Percentiles rank a stretch among this genome's conserved stretches.
These are phyloP conservation scores for Gloeopeniophorella convolvens DNA, from an alignment of 768 basidiomycete species.

Conservation along the genomic window DNA sequence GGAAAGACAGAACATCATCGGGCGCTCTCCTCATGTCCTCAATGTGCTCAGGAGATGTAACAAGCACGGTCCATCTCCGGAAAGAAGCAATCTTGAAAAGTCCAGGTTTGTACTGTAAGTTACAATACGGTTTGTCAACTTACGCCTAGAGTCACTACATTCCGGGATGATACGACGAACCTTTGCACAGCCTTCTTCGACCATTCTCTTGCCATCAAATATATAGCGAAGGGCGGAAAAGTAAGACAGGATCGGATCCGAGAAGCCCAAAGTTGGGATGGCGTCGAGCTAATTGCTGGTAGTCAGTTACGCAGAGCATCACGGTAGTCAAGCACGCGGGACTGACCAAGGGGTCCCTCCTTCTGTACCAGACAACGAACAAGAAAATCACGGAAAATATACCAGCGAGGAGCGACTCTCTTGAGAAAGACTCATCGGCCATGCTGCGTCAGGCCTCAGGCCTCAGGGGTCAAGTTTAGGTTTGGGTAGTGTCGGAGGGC, in stretches of 20 bases:
- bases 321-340: too few species aligned
- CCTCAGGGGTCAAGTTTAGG: too few species aligned
- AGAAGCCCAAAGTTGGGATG: constrained; percentile 15
- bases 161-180: background rate
- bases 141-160: background rate
- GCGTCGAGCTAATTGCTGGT: too few species aligned
- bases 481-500: too few species aligned
- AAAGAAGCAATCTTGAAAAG: too few species aligned
- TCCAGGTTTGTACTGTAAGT: background rate
- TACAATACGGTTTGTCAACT: background rate
- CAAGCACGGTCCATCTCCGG: background rate
- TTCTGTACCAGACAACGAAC: too few species aligned
- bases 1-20: background rate
- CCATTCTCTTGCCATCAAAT: background rate
- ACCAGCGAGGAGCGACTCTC: too few species aligned
- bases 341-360: too few species aligned
- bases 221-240: background rate
- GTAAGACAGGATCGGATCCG: constrained; percentile 13
- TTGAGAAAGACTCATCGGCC: too few species aligned
- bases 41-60: background rate
- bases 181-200: background rate
- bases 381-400: too few species aligned
- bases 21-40: background rate
- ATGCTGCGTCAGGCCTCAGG: too few species aligned
- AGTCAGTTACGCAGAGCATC: too few species aligned